A percentile compares a stretch with the other conserved stretches of the same genome.
Conservation (phyloP, 306 rosid genomes). For the Canavalia ensiformis region DNA sequence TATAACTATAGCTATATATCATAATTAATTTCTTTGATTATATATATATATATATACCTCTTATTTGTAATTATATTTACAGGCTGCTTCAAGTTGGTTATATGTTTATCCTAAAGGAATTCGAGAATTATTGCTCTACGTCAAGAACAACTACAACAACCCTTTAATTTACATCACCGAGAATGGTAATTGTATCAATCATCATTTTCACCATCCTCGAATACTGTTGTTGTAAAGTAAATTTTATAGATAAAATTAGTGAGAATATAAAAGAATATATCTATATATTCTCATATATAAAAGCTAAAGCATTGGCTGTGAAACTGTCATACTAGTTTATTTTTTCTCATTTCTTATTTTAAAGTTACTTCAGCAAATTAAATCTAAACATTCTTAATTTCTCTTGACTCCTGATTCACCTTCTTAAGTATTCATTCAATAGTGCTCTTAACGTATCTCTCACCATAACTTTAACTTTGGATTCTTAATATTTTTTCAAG, state of each 20-base stretch:
- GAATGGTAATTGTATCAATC: constrained; percentile 54
- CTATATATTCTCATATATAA: too few species aligned
- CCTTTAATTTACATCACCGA: constrained; percentile 72
- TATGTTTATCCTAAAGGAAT: constrained; percentile 66
- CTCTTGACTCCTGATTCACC: too few species aligned
- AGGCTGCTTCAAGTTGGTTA: constrained; percentile 66
- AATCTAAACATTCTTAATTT: too few species aligned
- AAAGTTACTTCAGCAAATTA: too few species aligned
- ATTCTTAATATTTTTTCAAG: too few species aligned
- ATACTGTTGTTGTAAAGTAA: neutral
- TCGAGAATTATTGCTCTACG: constrained; percentile 49
- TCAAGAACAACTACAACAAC: constrained; percentile 53
- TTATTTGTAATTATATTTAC: neutral
- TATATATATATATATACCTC: neutral
- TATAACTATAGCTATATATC: neutral
- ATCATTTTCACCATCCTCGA: neutral
- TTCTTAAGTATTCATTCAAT: too few species aligned
- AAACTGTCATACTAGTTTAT: too few species aligned
- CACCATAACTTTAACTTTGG: too few species aligned
- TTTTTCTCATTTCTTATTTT: too few species aligned
- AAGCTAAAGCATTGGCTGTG: too few species aligned
- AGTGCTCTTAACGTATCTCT: too few species aligned
- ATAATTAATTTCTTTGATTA: neutral
- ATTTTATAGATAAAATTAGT: neutral
- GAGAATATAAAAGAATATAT: neutral